Conservation (phyloP, 768 basidiomycete genomes). For the Mycena kentingensis region DNA sequence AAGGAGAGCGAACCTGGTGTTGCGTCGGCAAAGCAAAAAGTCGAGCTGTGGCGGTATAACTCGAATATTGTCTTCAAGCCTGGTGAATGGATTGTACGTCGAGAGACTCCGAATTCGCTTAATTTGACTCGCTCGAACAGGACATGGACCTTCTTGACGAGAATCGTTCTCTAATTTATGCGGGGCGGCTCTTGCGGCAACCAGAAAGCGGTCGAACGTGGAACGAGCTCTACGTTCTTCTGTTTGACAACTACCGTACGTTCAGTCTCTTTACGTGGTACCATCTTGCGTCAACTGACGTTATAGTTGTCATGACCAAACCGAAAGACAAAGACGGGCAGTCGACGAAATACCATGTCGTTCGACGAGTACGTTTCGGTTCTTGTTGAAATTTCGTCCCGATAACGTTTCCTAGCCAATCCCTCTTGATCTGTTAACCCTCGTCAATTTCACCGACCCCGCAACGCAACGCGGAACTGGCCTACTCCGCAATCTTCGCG, state of each 20-base stretch:
- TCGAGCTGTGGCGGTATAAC: constrained; percentile 86
- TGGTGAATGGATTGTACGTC: constrained; percentile 65
- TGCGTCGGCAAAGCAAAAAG: constrained; percentile 81
- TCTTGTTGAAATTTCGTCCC: background rate
- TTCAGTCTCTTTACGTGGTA: constrained; percentile 7
- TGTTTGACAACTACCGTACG: constrained; percentile 95
- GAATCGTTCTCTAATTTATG: constrained; percentile 80
- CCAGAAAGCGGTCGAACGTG: constrained; percentile 87
- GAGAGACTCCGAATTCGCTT: background rate
- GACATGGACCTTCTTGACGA: constrained; percentile 91
- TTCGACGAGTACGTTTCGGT: constrained; percentile 61
- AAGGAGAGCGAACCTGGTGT: constrained; percentile 90
- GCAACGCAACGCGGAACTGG: constrained; percentile 76
- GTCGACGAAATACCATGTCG: constrained; percentile 78
- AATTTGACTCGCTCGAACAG: constrained; percentile 28
- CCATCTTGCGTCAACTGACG: background rate
- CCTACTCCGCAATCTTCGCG: constrained; percentile 65
- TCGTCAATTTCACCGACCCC: constrained; percentile 81
- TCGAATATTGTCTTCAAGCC: constrained; percentile 77
- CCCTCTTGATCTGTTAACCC: constrained; percentile 85
- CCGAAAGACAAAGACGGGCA: constrained; percentile 74
- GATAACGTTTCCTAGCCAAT: constrained; percentile 90
- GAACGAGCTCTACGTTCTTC: constrained; percentile 84
- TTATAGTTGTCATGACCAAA: constrained; percentile 86
- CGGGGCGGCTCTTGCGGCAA: constrained; percentile 81